Conservation (phyloP, 1,284 basidiomycete genomes). For the Puccinia brachypodii region DNA sequence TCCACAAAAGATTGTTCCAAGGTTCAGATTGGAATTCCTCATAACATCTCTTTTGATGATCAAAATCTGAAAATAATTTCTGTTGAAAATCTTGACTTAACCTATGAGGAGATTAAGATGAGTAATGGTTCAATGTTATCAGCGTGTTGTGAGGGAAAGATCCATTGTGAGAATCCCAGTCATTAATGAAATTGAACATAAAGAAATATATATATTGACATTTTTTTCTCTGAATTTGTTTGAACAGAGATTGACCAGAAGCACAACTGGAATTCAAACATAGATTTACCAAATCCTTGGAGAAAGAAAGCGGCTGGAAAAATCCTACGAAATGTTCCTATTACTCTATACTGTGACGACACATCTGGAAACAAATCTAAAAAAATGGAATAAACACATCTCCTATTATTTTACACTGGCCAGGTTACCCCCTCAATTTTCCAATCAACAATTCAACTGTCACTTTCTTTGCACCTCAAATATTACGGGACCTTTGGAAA, state of each 20-base stretch:
- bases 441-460: conserved; percentile 3
- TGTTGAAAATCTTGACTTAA: background rate
- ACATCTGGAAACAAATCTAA: too few relatives aligned
- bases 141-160: background rate
- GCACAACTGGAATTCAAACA: background rate
- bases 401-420: background rate
- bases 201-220: background rate
- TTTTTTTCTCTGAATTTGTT: background rate
- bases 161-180: background rate
- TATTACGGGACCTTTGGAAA: background rate
- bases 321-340: background rate
- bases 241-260: background rate
- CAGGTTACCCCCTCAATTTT: background rate
- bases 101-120: background rate
- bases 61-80: background rate
- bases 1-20: background rate
- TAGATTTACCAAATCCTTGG: background rate
- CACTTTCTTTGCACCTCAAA: background rate
- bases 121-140: background rate
- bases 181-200: too few relatives aligned
- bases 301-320: background rate
- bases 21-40: background rate
- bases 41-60: background rate
- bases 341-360: background rate
- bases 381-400: too few relatives aligned